Conservation (phyloP, 164 flowering plant species). For the Liriodendron chinense region DNA sequence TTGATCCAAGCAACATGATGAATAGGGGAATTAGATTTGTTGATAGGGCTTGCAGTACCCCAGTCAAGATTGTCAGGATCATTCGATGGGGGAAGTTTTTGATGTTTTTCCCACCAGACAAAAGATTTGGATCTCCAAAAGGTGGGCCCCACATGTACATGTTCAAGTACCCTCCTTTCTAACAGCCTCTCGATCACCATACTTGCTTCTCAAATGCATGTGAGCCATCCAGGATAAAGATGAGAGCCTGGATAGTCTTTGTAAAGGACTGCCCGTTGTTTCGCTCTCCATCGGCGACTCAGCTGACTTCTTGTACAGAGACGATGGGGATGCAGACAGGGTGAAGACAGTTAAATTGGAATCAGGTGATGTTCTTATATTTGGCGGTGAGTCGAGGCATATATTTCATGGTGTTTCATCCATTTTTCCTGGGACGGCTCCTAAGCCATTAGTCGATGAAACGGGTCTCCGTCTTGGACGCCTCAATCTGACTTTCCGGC, state of each 20-base stretch:
- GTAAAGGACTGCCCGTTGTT: slow-evolving; percentile 67
- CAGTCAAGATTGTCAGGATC: no score
- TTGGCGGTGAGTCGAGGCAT: slow-evolving; percentile 81
- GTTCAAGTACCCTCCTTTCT: no score
- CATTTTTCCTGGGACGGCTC: slow-evolving; percentile 59
- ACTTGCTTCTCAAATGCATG: neutral
- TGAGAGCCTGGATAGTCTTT: slow-evolving; percentile 58
- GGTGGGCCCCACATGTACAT: no score
- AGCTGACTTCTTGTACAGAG: slow-evolving; percentile 70
- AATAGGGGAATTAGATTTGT: no score
- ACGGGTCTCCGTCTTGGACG: slow-evolving; percentile 74
- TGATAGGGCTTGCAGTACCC: no score
- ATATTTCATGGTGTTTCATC: slow-evolving; percentile 70
- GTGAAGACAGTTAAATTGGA: slow-evolving; percentile 55
- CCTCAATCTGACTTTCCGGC: slow-evolving; percentile 76
- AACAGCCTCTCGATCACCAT: neutral
- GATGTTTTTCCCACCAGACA: no score
- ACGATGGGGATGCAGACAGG: slow-evolving; percentile 42
- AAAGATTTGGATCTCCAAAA: no score
- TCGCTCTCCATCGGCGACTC: slow-evolving; percentile 85
- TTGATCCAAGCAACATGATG: no score
- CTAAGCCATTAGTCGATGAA: slow-evolving; percentile 39
- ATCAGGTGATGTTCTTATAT: slow-evolving; percentile 85
- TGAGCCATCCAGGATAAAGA: slow-evolving; percentile 75
- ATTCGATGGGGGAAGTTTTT: no score